Conservation (phyloP, 371 early-diverging fungal genomes). For the Scutellospora calospora region DNA sequence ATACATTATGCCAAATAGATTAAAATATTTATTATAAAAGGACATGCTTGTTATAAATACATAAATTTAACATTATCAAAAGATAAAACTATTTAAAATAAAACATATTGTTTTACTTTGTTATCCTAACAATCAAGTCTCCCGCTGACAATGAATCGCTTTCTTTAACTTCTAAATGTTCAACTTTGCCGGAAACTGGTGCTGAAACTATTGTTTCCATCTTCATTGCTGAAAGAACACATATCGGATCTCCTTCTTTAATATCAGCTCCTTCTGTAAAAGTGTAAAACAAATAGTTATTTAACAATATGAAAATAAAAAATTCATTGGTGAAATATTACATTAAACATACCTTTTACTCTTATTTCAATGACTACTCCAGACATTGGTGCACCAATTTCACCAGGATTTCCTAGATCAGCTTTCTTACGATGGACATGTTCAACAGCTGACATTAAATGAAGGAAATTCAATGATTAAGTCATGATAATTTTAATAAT, state of each 20-base stretch:
- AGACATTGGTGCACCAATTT: slow-evolving; percentile 96
- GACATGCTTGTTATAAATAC: too few relatives aligned
- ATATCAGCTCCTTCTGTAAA: slow-evolving; percentile 69
- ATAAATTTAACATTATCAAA: too few relatives aligned
- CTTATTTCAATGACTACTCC: slow-evolving; percentile 93
- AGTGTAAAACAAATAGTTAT: background rate
- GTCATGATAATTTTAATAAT: background rate
- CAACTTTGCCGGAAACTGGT: slow-evolving; percentile 81
- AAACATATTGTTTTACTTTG: slow-evolving; percentile 51
- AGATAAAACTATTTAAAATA: too few relatives aligned
- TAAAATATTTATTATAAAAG: too few relatives aligned
- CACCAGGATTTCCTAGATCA: slow-evolving; percentile 75
- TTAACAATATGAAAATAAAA: background rate
- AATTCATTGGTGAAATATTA: background rate
- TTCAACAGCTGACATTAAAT: slow-evolving; percentile 59
- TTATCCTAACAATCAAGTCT: slow-evolving; percentile 78
- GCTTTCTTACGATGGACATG: slow-evolving; percentile 80
- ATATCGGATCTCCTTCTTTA: slow-evolving; percentile 90
- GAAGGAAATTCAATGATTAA: background rate
- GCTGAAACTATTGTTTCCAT: slow-evolving; percentile 95
- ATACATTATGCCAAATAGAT: too few relatives aligned
- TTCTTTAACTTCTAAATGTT: slow-evolving; percentile 71
- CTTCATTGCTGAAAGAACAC: slow-evolving; percentile 95
- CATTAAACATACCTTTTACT: slow-evolving; percentile 60
- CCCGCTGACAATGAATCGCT: slow-evolving; percentile 84